A percentile compares a stretch with the other conserved stretches of the same genome.
Conservation (phyloP, 306 rosid genomes). For the Quercus gilva region DNA sequence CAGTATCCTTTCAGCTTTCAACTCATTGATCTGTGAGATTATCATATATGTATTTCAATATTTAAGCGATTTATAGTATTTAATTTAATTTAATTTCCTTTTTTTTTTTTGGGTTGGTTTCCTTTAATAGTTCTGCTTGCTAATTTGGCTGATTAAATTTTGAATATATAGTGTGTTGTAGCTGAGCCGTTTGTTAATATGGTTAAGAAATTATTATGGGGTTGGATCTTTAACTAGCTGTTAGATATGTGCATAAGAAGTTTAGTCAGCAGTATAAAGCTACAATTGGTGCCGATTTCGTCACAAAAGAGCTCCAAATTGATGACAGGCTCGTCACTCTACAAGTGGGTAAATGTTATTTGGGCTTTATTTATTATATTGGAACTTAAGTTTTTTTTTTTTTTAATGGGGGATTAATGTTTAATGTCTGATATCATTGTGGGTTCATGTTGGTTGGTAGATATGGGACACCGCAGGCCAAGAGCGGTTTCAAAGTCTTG, state of each 20-base stretch:
- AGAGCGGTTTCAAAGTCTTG: slow-evolving; percentile 96
- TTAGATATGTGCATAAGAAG: slow-evolving; percentile 92
- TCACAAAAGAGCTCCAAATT: slow-evolving; percentile 93
- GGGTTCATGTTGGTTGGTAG: slow-evolving; percentile 44
- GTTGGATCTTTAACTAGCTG: slow-evolving; percentile 40
- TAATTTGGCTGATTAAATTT: neutral
- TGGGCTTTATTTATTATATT: neutral
- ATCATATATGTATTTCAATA: neutral
- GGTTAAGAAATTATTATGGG: neutral
- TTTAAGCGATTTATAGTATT: neutral
- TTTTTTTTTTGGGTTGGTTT: too few relatives aligned
- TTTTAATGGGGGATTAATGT: neutral
- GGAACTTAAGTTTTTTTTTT: neutral
- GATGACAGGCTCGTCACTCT: slow-evolving; percentile 92
- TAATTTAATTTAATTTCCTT: neutral
- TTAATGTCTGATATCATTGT: neutral
- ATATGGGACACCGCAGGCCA: slow-evolving; percentile 99
- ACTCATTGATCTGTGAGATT: slow-evolving; percentile 12
- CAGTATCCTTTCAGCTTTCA: slow-evolving; percentile 65
- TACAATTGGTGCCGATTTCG: slow-evolving; percentile 97
- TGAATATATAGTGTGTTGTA: neutral
- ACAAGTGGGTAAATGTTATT: slow-evolving; percentile 71
- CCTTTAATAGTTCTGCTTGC: neutral
- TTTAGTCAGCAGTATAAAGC: slow-evolving; percentile 98
- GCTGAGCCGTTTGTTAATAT: neutral